Evolutionary conservation across 1,139 yeast genomes (phyloP).

Genomic region (Suhomyces panamericanus): DNA sequence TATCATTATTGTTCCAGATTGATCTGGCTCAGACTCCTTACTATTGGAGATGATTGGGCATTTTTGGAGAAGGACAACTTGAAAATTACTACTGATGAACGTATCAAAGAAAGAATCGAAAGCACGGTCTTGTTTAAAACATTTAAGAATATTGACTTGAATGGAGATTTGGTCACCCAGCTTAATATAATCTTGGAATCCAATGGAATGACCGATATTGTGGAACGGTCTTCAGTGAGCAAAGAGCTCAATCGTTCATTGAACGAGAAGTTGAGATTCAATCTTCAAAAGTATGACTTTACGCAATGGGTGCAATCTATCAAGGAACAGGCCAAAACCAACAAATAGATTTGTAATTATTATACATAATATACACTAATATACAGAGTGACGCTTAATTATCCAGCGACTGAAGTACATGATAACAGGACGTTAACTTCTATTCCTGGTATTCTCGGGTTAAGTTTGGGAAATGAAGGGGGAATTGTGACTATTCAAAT

Average conservation of each 20-base stretch:
- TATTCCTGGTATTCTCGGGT: too few species aligned
- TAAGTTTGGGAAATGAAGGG: too few species aligned
- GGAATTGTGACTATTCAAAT: too few species aligned
- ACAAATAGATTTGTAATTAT: conserved; percentile 1
- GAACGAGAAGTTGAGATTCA: conserved; percentile 18
- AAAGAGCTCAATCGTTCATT: conserved; percentile 25
- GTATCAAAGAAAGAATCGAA: conserved; percentile 38
- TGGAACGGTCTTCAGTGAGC: conserved; percentile 8
- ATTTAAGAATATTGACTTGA: conserved; percentile 21
- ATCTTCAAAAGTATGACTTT: conserved; percentile 23
- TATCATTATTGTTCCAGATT: conserved; percentile 28
- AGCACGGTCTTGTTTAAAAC: conserved; percentile 52
- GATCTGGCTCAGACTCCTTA: conserved; percentile 65
- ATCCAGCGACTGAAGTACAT: background rate
- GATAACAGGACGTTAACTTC: background rate
- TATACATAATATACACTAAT: conserved; percentile 5
- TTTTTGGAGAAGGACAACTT: conserved; percentile 42
- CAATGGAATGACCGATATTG: conserved; percentile 9
- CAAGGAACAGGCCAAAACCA: conserved; percentile 14
- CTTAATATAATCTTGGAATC: conserved; percentile 14
- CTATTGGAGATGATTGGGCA: conserved; percentile 59
- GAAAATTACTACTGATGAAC: conserved; percentile 37
- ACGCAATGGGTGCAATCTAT: conserved; percentile 35
- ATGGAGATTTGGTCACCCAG: conserved; percentile 12
- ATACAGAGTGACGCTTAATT: background rate